Percentiles rank a stretch among this genome's conserved stretches.
Conservation (phyloP, 768 basidiomycete species). For the Tubosaeta sp. region DNA sequence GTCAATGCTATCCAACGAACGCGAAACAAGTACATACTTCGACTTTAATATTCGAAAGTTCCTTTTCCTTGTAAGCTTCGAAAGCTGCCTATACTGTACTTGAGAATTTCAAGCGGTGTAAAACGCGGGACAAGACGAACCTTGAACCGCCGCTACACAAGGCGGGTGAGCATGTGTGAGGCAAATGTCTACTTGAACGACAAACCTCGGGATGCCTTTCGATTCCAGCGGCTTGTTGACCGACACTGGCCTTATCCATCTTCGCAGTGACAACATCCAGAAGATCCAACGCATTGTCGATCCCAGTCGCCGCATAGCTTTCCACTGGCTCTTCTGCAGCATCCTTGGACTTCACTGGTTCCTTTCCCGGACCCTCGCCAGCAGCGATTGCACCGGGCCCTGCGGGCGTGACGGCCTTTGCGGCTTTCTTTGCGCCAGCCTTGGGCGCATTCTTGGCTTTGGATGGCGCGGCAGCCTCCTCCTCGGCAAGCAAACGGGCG, state of each 20-base stretch:
- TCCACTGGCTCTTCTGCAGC: constrained; percentile 45
- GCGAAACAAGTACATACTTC: constrained; percentile 51
- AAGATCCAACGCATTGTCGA: constrained; percentile 88
- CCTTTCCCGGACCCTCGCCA: constrained; percentile 45
- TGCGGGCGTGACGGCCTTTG: constrained; percentile 56
- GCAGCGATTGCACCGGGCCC: constrained; percentile 85
- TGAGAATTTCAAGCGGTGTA: constrained; percentile 2
- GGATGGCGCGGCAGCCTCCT: constrained; percentile 59
- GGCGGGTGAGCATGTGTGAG: constrained; percentile 9
- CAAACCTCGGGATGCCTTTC: constrained; percentile 91
- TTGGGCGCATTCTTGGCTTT: constrained; percentile 66
- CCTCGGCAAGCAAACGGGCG: constrained; percentile 81
- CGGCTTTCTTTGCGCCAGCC: constrained; percentile 53
- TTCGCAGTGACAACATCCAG: constrained; percentile 86
- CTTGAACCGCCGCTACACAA: constrained; percentile 80
- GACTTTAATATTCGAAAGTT: constrained; percentile 69
- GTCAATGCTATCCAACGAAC: constrained; percentile 7
- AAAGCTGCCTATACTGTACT: constrained; percentile 60
- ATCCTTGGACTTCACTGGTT: constrained; percentile 20
- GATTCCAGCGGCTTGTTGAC: constrained; percentile 79
- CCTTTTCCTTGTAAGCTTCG: constrained; percentile 84
- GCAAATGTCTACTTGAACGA: constrained; percentile 4
- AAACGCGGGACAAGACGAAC: constrained; percentile 30
- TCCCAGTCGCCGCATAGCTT: constrained; percentile 77
- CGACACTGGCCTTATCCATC: constrained; percentile 89